These are phyloP conservation scores for Cystobasidium tubakii DNA, from an alignment of 768 basidiomycete species.

Conservation along the genomic window DNA sequence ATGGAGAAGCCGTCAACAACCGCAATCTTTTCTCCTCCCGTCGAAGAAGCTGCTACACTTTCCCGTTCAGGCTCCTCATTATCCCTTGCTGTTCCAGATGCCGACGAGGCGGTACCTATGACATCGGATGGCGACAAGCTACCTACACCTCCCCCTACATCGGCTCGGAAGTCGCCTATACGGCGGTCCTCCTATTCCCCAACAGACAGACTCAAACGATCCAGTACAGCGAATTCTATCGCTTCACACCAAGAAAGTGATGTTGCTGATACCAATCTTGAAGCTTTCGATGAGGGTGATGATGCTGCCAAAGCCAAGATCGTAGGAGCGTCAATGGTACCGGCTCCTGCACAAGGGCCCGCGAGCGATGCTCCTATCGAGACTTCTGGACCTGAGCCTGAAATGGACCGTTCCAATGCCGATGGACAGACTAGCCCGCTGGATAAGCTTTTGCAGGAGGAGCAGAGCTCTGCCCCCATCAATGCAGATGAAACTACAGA, in stretches of 20 bases:
- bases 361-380: background rate
- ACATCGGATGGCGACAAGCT: background rate
- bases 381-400: background rate
- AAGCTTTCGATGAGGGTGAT: conserved; percentile 4
- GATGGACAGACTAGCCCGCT: background rate
- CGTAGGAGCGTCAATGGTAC: conserved; percentile 20
- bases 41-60: background rate
- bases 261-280: conserved; percentile 25
- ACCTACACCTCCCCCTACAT: conserved; percentile 9
- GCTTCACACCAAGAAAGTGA: conserved; percentile 28
- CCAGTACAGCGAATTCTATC: conserved; percentile 18
- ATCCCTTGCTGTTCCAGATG: conserved; percentile 1
- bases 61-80: background rate
- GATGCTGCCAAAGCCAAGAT: conserved; percentile 5
- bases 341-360: background rate
- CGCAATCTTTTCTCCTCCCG: background rate
- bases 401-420: background rate
- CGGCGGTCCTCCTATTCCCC: background rate
- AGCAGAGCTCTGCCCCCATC: background rate
- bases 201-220: conserved; percentile 3
- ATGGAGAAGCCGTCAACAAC: conserved; percentile 19
- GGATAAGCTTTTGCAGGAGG: background rate
- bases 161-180: background rate
- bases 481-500: background rate
- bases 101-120: background rate